Base-by-base conservation (phyloP, 1,139 yeast genomes). In the Kodamaea arcana region DNA sequence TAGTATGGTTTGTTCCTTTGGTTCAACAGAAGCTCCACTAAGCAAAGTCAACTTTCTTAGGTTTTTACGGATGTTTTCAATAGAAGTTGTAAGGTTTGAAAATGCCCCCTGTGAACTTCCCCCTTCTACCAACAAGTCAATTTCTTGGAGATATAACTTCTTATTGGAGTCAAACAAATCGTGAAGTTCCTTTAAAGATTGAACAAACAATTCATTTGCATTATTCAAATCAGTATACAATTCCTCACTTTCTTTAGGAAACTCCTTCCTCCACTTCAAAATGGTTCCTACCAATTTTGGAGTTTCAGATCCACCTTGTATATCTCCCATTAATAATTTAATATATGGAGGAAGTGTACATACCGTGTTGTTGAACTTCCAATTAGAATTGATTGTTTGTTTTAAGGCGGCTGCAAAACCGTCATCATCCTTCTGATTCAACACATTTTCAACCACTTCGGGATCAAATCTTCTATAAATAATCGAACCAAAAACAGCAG, bases 401-500 rank as follows among this genome's bases (percentile, higher is more conserved):
- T 46, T 49, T 3, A 22, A 33, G 4, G 15, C 24, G n/a, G 27
- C 26, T 12, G 6, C 7, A 29, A 29, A 29, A 2, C 3, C 4
- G 8, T 12, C 16, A 5, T 12, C 12, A 11, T 21, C 12, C 14
- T 8, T 27, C n/a, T 26, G 9, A 12, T 64, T 65, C 24, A 71
- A 50, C 21, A 79, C 54, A 2, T 56, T 51, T 28, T 69, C 64
- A 27, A 83, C 72, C 23, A 79, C 45, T 9, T 45, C 49, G 0
- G 88, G 85, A 7, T 63, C 61, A 51, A 92, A 92, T 41, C 98
- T 66, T 26, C 75, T 70, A 57, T 92, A 92, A 4, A 80, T 71
- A 31, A 90, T 83, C 0, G 96, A 84, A 2, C 98, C 98, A 58
- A 73, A 92, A 0, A 86, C 82, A 0, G 98, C 98, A 7, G 97